These are phyloP conservation scores for Fraxinus xanthoxyloides DNA, from an alignment of 305 asterid genomes.

Conservation along the genomic window DNA sequence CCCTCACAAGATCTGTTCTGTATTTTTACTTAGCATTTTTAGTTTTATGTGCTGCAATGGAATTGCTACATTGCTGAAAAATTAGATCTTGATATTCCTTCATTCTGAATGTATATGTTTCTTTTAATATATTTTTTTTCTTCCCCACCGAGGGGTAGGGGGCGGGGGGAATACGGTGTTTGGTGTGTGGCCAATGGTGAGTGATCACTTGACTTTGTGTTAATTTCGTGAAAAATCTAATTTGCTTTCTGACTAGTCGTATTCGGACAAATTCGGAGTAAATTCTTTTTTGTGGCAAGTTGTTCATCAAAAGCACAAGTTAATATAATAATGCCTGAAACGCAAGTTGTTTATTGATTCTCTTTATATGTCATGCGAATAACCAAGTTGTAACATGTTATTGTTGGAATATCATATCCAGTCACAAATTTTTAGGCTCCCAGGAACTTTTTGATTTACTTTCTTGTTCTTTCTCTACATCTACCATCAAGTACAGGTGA, in stretches of 20 bases:
- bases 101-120: not conserved
- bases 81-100: not conserved
- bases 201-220: slow-evolving; percentile 7
- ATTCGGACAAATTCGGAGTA: slow-evolving; percentile 12
- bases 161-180: not conserved
- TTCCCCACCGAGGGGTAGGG: not conserved
- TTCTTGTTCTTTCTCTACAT: not conserved
- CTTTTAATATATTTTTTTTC: not conserved
- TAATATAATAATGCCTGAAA: not conserved
- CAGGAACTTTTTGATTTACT: not conserved
- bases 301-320: slow-evolving; percentile 1
- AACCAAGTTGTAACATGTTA: slow-evolving; percentile 7
- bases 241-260: slow-evolving; percentile 15
- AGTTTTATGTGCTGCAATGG: not conserved
- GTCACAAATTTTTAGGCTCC: not conserved
- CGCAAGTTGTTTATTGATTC: slow-evolving; percentile 1
- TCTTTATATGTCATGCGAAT: slow-evolving; percentile 14
- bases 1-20: not conserved
- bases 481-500: slow-evolving; percentile 26
- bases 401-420: slow-evolving; percentile 5
- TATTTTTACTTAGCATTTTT: not conserved
- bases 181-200: slow-evolving; percentile 19
- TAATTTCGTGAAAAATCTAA: slow-evolving; percentile 18
- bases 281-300: slow-evolving; percentile 16
- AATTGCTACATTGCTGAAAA: not conserved